A percentile compares a stretch with the other conserved stretches of the same genome.
Evolutionary conservation across 176 grass and related monocot genomes (phyloP).

Genomic region (Paspalum notatum): DNA sequence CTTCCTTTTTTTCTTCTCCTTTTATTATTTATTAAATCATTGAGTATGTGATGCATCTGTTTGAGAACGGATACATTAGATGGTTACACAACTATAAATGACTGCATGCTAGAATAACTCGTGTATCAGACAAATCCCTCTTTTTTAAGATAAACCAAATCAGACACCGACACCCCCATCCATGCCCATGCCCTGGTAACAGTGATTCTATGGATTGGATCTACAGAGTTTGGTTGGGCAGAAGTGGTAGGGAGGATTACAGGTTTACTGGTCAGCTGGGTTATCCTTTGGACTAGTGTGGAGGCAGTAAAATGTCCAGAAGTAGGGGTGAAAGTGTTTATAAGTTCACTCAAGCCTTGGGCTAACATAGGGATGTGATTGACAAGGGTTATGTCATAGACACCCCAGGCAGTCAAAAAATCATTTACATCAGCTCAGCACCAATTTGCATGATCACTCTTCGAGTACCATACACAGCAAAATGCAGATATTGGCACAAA

Average conservation of each 20-base stretch:
- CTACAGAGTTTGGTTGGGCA: conserved; percentile 9
- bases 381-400: neutral
- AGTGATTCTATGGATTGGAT: no score
- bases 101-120: no score
- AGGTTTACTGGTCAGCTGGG: neutral
- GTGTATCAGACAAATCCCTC: no score
- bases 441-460: neutral
- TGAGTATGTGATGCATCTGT: no score
- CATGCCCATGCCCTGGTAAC: no score
- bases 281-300: conserved; percentile 14
- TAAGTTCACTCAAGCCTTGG: neutral
- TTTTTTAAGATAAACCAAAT: no score
- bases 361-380: neutral
- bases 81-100: no score
- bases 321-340: neutral
- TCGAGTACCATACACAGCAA: neutral
- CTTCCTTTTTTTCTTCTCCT: no score
- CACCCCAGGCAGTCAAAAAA: neutral
- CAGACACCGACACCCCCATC: no score
- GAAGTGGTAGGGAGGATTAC: neutral
- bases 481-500: neutral
- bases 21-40: no score
- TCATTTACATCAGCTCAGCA: neutral
- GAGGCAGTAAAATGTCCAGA: neutral
- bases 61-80: no score